Conservation (phyloP, 768 basidiomycete genomes). For the Solioccasus polychromus region DNA sequence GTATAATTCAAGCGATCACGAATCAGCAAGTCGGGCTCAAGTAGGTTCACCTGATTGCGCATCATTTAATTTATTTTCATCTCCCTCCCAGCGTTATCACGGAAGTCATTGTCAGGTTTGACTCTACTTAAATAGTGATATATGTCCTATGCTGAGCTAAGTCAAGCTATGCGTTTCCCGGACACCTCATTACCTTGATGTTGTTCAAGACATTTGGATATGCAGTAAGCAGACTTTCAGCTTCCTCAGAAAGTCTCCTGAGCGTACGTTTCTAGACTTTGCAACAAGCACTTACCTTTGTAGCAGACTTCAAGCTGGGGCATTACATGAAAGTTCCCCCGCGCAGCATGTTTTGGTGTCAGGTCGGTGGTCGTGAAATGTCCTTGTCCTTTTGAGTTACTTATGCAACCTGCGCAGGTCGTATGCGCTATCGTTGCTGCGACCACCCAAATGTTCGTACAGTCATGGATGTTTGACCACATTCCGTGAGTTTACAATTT, state of each 20-base stretch:
- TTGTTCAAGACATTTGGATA: conserved; percentile 85
- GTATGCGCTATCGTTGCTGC: conserved; percentile 66
- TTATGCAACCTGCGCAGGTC: conserved; percentile 39
- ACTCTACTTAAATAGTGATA: neutral
- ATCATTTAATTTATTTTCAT: conserved; percentile 1
- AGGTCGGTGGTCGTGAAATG: too few relatives aligned
- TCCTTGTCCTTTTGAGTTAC: neutral
- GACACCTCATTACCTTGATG: conserved; percentile 79
- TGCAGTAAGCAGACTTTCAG: conserved; percentile 40
- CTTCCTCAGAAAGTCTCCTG: neutral
- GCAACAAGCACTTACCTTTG: conserved; percentile 59
- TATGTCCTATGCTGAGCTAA: too few relatives aligned
- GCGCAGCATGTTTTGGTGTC: conserved; percentile 66
- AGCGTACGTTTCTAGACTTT: conserved; percentile 19
- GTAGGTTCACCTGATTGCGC: conserved; percentile 15
- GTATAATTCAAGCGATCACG: conserved; percentile 68
- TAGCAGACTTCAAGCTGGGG: conserved; percentile 76
- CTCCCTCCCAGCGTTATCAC: conserved; percentile 55
- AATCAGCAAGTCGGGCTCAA: conserved; percentile 74
- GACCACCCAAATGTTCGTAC: conserved; percentile 75
- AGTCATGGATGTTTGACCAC: conserved; percentile 65
- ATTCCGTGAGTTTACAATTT: conserved; percentile 43
- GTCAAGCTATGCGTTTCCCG: conserved; percentile 70
- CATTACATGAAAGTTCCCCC: conserved; percentile 67
- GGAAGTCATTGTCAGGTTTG: conserved; percentile 71